Conservation (phyloP, 1,284 basidiomycete genomes). For the Ceraceosorus bombacis region DNA sequence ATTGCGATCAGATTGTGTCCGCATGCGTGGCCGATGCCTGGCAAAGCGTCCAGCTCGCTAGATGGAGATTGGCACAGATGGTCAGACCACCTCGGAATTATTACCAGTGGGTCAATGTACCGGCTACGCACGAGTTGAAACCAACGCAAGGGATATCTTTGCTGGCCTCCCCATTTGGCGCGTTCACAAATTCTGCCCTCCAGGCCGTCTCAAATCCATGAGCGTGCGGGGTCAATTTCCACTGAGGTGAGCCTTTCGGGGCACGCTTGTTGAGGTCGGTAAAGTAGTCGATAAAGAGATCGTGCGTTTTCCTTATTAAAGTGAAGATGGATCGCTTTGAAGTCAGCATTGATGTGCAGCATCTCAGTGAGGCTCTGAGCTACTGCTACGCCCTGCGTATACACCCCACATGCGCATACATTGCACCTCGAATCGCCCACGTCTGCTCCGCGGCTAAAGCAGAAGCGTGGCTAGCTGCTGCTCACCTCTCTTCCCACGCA, state of each 20-base stretch:
- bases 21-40: constrained; percentile 59
- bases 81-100: too few relatives aligned
- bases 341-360: background rate
- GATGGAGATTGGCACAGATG: constrained; percentile 49
- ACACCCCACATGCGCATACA: too few relatives aligned
- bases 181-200: constrained; percentile 59
- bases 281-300: constrained; percentile 35
- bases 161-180: constrained; percentile 18
- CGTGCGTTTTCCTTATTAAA: constrained; percentile 24
- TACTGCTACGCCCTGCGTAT: too few relatives aligned
- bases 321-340: constrained; percentile 1
- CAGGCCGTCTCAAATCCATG: constrained; percentile 59
- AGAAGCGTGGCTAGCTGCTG: background rate
- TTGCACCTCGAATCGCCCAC: too few relatives aligned
- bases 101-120: too few relatives aligned
- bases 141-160: constrained; percentile 22
- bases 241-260: constrained; percentile 17
- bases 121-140: constrained; percentile 55
- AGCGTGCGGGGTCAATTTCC: constrained; percentile 42
- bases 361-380: background rate
- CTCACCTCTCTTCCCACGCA: constrained; percentile 37
- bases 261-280: background rate
- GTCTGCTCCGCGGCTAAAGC: too few relatives aligned
- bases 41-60: constrained; percentile 62
- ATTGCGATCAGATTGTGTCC: constrained; percentile 77